These are phyloP conservation scores for Carex littledalei DNA, from an alignment of 176 grass and related monocot genomes.

Conservation along the genomic window DNA sequence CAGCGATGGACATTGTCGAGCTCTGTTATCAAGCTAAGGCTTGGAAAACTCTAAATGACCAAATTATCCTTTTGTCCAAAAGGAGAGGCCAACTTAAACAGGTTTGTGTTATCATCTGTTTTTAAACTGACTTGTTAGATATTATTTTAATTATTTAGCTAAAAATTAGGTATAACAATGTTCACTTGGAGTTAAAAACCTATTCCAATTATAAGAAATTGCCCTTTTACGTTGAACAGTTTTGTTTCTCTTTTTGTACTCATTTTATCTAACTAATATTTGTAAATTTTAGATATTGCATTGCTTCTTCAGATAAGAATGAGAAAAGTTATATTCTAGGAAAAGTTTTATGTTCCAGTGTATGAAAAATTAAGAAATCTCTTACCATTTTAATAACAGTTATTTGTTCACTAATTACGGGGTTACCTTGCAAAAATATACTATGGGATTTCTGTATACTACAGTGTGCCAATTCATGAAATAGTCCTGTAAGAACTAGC, in stretches of 20 bases:
- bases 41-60: constrained; percentile 98
- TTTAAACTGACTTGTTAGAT: not conserved
- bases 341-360: not conserved
- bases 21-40: constrained; percentile 69
- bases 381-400: not conserved
- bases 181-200: not conserved
- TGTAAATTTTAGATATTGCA: not conserved
- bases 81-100: constrained; percentile 97
- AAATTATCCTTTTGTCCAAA: constrained; percentile 86
- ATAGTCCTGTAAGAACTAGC: not conserved
- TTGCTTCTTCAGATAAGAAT: not conserved
- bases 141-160: not conserved
- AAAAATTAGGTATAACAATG: not conserved
- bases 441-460: not conserved
- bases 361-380: not conserved
- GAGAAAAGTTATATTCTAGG: not conserved
- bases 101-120: constrained; percentile 21
- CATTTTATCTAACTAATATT: not conserved
- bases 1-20: constrained; percentile 81
- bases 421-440: not conserved
- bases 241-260: not conserved
- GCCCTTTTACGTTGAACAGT: too few species aligned
- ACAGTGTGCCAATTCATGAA: not conserved
- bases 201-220: not conserved
- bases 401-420: not conserved